These are phyloP conservation scores for Holtermannia corniformis DNA, from an alignment of 768 basidiomycete genomes.

Conservation along the genomic window DNA sequence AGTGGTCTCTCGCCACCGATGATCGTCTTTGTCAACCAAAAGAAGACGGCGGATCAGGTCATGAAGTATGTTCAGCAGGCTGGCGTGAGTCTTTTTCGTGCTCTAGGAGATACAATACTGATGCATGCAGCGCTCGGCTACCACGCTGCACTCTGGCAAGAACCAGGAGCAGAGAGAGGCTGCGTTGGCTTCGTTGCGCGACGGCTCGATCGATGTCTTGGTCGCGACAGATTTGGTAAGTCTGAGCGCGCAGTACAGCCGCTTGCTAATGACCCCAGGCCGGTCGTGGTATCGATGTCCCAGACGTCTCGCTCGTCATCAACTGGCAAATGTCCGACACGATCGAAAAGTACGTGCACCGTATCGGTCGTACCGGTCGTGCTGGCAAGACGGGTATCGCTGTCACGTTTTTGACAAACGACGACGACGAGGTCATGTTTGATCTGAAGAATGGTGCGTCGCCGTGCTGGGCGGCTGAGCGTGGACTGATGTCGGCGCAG, in stretches of 20 bases:
- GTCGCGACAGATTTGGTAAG: conserved; percentile 80
- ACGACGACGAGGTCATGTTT: conserved; percentile 93
- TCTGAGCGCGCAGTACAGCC: background rate
- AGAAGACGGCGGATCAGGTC: conserved; percentile 98
- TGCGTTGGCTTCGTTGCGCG: conserved; percentile 72
- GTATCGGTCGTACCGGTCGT: conserved; percentile 96
- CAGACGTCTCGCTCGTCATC: conserved; percentile 89
- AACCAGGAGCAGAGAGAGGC: conserved; percentile 96
- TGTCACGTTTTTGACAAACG: conserved; percentile 92
- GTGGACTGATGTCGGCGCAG: conserved; percentile 43
- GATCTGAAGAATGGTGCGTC: conserved; percentile 80
- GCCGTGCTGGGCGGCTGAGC: too few species aligned
- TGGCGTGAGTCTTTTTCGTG: conserved; percentile 51
- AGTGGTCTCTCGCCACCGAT: conserved; percentile 77
- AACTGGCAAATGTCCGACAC: conserved; percentile 96
- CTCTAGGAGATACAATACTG: background rate
- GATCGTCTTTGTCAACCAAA: conserved; percentile 98
- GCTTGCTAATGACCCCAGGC: too few species aligned
- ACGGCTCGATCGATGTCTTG: conserved; percentile 74
- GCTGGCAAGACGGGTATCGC: conserved; percentile 89
- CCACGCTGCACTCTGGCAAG: conserved; percentile 93
- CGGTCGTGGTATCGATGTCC: conserved; percentile 97
- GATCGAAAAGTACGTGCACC: conserved; percentile 86
- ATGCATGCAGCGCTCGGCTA: conserved; percentile 66
- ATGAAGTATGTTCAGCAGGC: conserved; percentile 85